Evolutionary conservation across 306 rosid species (phyloP), one percentile per base, ranked within the genome.

Genomic region (Fagus crenata): DNA sequence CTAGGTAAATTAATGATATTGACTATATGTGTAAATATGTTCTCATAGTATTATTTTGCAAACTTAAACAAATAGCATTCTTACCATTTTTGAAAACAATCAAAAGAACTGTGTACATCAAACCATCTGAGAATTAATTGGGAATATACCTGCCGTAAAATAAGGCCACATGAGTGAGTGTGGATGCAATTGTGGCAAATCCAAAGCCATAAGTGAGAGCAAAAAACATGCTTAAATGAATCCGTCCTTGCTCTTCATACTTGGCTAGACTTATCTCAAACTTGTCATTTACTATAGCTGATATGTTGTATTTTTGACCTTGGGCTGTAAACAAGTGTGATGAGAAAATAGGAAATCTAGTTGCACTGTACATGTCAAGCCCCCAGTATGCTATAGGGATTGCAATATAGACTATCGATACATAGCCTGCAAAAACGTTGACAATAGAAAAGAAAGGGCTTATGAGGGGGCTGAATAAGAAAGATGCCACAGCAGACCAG

Each of bases 381-480:
- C 91, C 91, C 96, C 97, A 92, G 53, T 90, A 92, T 28, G 92
- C 84, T 13, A 77, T 63, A 3, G 96, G 97, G 72, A 80, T 77
- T 17, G 68, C 92, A 8, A 77, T 7, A 37, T 89, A 93, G 37
- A 93, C 43, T 2, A 87, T 59, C n/a, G 79, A 1, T 2, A 84
- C 75, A 49, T 87, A 93, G 64, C 97, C 94, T 1, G 67, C 88
- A 18, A 85, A 86, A 14, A 93, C 81, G 54, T 93, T 93, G 81
- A 54, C 91, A 7, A 90, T 93, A 84, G 90, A 88, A 7, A 93
- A 90, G 86, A 87, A 90, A 0, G 97, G 97, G 76, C 90, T 80
- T 81, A 90, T 83, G 33, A 93, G 93, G 51, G 96, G 97, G 77
- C 96, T 89, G 82, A 68, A 89, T 79, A 90, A 74, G 96, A 85